Conservation (phyloP, 2,329 filamentous ascomycete genomes). For the Microcyclosporella mali region DNA sequence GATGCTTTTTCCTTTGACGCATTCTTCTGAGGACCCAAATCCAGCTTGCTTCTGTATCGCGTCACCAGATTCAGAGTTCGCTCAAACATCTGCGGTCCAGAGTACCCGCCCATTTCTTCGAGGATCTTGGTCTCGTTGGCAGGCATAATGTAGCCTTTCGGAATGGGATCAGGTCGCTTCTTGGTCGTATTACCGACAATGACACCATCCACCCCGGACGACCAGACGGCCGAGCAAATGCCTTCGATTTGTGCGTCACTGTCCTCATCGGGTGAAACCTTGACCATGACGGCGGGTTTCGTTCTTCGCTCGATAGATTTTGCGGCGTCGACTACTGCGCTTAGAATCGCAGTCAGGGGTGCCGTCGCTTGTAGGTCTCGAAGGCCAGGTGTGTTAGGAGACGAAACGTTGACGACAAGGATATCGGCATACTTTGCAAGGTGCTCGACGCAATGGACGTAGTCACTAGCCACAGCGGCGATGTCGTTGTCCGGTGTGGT, state of each 20-base stretch:
- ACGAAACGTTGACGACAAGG: constrained; percentile 96
- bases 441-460: constrained; percentile 80
- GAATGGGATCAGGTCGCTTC: constrained; percentile 64
- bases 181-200: constrained; percentile 98
- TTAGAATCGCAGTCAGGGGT: constrained; percentile 73
- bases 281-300: constrained; percentile 87
- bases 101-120: constrained; percentile 75
- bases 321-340: constrained; percentile 75
- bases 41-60: constrained; percentile 59
- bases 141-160: constrained; percentile 59
- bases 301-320: constrained; percentile 60
- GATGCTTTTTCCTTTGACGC: constrained; percentile 4
- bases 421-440: constrained; percentile 88
- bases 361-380: constrained; percentile 79
- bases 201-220: constrained; percentile 83
- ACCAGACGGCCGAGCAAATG: constrained; percentile 78
- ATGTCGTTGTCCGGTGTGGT: constrained; percentile 78
- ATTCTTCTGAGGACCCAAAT: constrained; percentile 36
- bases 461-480: constrained; percentile 68
- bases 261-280: constrained; percentile 94
- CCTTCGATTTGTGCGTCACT: constrained; percentile 75
- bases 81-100: constrained; percentile 81
- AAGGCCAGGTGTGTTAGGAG: constrained; percentile 89
- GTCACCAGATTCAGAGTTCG: constrained; percentile 72
- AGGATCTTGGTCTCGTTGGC: constrained; percentile 61